Evolutionary conservation across 768 basidiomycete genomes (phyloP).

Genomic region (Mrakia blollopis): DNA sequence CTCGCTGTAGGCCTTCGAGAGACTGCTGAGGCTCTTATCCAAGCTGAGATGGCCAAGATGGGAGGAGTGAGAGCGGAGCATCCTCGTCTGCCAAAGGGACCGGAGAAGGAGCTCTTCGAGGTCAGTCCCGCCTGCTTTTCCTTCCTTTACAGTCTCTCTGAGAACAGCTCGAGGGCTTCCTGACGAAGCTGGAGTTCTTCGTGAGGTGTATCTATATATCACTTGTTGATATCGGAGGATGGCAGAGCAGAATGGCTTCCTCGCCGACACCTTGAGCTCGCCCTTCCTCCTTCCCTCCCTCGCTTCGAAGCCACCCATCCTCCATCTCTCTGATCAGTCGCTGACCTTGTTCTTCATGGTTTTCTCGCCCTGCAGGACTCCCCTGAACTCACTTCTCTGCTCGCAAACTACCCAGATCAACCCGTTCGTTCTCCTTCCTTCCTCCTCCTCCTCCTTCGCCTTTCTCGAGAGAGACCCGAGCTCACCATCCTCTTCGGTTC

Average conservation of each 20-base stretch:
- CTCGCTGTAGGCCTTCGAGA: constrained; percentile 14
- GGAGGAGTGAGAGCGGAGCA: constrained; percentile 24
- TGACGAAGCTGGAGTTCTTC: too few species aligned
- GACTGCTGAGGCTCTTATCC: constrained; percentile 19
- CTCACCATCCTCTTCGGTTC: neutral
- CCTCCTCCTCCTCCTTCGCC: neutral
- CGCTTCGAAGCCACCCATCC: neutral
- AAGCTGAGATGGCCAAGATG: constrained; percentile 1
- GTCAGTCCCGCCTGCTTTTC: neutral
- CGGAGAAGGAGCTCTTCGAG: constrained; percentile 24
- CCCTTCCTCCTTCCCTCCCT: neutral
- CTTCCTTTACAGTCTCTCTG: too few species aligned
- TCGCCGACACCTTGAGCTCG: neutral
- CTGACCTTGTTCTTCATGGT: too few species aligned
- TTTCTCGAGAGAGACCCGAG: neutral
- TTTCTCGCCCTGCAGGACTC: neutral
- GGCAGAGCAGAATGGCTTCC: too few species aligned
- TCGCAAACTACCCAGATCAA: constrained; percentile 23
- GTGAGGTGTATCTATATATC: too few species aligned
- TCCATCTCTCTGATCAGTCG: too few species aligned
- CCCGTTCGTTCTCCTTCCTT: constrained; percentile 11
- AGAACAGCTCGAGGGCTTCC: too few species aligned
- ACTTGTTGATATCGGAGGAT: too few species aligned
- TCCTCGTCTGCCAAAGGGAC: constrained; percentile 12
- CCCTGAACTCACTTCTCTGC: constrained; percentile 17